Percentiles rank a stretch among this genome's conserved stretches.
These are phyloP conservation scores for Sugiyamaella marilandica DNA, from an alignment of 805 yeast genomes.

Conservation along the genomic window DNA sequence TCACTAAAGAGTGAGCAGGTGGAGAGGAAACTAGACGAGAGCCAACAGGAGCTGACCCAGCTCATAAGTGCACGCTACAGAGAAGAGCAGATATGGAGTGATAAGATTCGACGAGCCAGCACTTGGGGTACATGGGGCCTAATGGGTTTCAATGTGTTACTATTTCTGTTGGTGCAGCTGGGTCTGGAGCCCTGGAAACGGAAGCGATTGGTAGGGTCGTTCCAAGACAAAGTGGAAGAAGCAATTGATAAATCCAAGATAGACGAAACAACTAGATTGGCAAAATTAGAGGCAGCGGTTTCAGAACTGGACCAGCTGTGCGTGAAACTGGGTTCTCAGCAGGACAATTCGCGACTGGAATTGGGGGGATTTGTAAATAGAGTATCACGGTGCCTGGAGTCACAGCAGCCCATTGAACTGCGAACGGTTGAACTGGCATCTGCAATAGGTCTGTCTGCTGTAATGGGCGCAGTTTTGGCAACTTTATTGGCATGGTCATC, in stretches of 20 bases:
- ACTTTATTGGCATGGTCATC: constrained; percentile 9
- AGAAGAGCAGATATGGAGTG: constrained; percentile 98
- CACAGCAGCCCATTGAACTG: background rate
- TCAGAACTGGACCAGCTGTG: background rate
- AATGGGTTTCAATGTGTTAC: constrained; percentile 77
- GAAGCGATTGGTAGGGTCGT: constrained; percentile 68
- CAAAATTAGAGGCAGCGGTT: constrained; percentile 3
- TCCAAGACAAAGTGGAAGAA: constrained; percentile 71
- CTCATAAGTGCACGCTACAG: constrained; percentile 85
- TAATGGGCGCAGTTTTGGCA: constrained; percentile 11
- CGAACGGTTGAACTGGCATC: constrained; percentile 8
- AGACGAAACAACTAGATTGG: background rate
- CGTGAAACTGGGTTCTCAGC: no score
- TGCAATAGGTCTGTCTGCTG: constrained; percentile 3
- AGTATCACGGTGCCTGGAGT: background rate
- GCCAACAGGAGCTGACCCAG: constrained; percentile 63
- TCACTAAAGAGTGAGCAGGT: constrained; percentile 45
- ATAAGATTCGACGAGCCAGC: constrained; percentile 86
- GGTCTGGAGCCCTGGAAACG: constrained; percentile 95
- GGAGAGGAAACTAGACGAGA: constrained; percentile 62
- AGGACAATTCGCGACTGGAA: background rate
- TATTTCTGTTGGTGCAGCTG: constrained; percentile 78
- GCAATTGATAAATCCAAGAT: constrained; percentile 16
- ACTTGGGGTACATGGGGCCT: constrained; percentile 95
- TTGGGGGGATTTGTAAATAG: background rate